These are phyloP conservation scores for Heliocybe sulcata DNA, from an alignment of 1,284 basidiomycete genomes.

Conservation along the genomic window DNA sequence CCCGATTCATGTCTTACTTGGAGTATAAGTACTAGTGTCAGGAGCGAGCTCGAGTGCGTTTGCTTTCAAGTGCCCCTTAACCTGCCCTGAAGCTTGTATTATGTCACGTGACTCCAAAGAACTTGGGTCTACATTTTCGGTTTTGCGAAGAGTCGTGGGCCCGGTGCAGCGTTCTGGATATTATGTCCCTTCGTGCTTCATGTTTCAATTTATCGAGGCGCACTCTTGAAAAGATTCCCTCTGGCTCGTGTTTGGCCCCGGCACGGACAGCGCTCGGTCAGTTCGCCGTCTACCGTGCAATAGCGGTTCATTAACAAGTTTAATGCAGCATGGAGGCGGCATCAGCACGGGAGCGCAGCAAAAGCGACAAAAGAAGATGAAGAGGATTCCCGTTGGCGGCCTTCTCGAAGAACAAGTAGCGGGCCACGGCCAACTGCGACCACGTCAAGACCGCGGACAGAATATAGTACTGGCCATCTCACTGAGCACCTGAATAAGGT, in stretches of 20 bases:
- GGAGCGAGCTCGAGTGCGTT: too few species aligned
- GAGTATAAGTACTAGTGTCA: too few species aligned
- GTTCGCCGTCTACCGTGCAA: background rate
- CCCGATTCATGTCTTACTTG: too few species aligned
- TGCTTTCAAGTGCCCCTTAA: background rate
- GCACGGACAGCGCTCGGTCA: background rate
- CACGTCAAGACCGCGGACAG: background rate
- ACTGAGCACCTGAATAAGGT: constrained; percentile 46
- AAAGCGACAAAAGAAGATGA: background rate
- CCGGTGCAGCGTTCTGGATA: background rate
- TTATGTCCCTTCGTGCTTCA: background rate
- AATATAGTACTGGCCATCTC: background rate
- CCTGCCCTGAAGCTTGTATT: background rate
- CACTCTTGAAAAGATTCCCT: background rate
- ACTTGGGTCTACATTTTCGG: background rate
- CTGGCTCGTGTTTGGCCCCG: background rate
- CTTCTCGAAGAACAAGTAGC: background rate
- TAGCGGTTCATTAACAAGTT: background rate
- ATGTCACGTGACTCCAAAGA: background rate
- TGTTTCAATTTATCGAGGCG: background rate
- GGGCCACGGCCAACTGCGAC: background rate
- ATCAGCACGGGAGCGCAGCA: background rate
- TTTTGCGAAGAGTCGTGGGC: background rate
- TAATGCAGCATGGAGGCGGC: background rate
- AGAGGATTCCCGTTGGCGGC: background rate